These are phyloP conservation scores for Mrakia hoshinonis DNA, from an alignment of 768 basidiomycete species.

Conservation along the genomic window DNA sequence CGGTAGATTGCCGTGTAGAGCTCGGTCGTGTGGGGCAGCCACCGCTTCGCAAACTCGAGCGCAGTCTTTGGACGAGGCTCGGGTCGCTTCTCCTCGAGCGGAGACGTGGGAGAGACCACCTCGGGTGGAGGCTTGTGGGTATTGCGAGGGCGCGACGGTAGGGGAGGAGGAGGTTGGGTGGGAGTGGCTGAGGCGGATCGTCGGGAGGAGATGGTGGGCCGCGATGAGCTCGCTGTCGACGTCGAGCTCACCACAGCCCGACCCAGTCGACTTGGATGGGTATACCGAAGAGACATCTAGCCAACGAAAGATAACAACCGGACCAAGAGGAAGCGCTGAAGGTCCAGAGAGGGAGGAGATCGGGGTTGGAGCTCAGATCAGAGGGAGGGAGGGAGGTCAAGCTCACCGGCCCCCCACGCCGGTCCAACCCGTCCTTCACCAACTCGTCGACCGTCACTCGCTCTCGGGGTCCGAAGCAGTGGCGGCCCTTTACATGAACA, in stretches of 20 bases:
- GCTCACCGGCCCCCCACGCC: too few species aligned
- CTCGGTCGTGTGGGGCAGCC: background rate
- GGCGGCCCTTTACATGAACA: too few species aligned
- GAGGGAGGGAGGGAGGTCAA: too few species aligned
- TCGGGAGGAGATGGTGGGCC: background rate
- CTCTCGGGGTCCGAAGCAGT: too few species aligned
- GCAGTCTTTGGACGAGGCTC: background rate
- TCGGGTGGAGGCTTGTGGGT: background rate
- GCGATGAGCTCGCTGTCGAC: background rate
- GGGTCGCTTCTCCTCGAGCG: background rate
- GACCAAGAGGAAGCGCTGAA: background rate
- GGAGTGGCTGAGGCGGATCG: background rate
- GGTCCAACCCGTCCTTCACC: too few species aligned
- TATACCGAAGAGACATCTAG: background rate
- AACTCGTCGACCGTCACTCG: too few species aligned
- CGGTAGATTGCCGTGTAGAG: background rate
- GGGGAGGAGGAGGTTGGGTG: background rate
- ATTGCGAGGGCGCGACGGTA: too few species aligned
- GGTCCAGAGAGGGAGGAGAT: background rate
- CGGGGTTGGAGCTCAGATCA: too few species aligned
- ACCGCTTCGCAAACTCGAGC: background rate
- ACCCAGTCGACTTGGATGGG: background rate
- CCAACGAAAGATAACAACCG: background rate
- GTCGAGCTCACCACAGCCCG: background rate
- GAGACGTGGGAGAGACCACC: background rate